Conservation (phyloP, 2,329 filamentous ascomycete genomes). For the Cladophialophora chaetospira region DNA sequence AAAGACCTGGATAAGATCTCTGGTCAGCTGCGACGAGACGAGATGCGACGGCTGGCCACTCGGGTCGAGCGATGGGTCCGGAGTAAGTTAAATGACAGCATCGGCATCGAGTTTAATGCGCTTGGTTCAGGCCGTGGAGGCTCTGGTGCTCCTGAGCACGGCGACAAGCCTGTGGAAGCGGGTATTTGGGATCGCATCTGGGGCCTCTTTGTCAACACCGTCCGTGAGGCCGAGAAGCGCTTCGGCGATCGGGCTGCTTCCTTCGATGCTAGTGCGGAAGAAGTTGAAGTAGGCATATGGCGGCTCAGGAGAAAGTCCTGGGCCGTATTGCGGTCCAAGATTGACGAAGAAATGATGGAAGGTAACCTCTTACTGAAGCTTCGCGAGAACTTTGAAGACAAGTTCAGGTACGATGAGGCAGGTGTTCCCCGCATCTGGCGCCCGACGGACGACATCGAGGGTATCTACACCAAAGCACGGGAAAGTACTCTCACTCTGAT, state of each 20-base stretch:
- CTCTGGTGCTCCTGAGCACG: slow-evolving; percentile 74
- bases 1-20: slow-evolving; percentile 92
- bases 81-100: slow-evolving; percentile 79
- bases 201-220: slow-evolving; percentile 78
- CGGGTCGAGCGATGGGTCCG: slow-evolving; percentile 93
- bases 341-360: slow-evolving; percentile 98
- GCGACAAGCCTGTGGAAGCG: slow-evolving; percentile 75
- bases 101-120: slow-evolving; percentile 94
- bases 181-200: slow-evolving; percentile 96
- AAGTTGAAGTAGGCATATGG: slow-evolving; percentile 92
- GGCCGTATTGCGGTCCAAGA: slow-evolving; percentile 83
- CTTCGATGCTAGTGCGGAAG: slow-evolving; percentile 87
- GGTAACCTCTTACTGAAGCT: slow-evolving; percentile 94
- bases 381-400: slow-evolving; percentile 97
- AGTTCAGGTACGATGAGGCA: slow-evolving; percentile 94
- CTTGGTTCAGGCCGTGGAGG: slow-evolving; percentile 85
- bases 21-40: slow-evolving; percentile 80
- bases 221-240: slow-evolving; percentile 79
- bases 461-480: slow-evolving; percentile 85
- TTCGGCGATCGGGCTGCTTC: slow-evolving; percentile 88
- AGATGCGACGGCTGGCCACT: slow-evolving; percentile 90
- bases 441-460: slow-evolving; percentile 95
- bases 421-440: slow-evolving; percentile 97
- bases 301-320: slow-evolving; percentile 90
- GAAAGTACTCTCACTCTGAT: slow-evolving; percentile 91